phyloP scores from a whole-genome alignment of 768 basidiomycete species.

The Lactarius sanguifluus region DNA sequence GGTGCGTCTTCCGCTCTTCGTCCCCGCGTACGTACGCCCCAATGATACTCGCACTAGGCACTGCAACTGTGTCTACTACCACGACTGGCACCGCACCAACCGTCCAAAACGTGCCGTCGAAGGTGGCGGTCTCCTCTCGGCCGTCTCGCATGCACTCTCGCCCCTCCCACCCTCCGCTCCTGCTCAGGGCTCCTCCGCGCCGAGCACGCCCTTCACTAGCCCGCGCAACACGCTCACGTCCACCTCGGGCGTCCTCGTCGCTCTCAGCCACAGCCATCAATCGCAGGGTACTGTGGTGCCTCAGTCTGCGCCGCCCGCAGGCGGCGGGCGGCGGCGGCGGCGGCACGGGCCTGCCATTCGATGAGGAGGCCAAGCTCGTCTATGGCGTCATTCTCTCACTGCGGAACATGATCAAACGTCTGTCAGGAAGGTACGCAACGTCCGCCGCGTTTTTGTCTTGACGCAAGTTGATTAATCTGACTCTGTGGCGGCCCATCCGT shows the following conservation, averaged over 20 bases:
- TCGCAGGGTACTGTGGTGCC: conserved; percentile 21
- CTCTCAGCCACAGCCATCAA: conserved; percentile 41
- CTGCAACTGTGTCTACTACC: conserved; percentile 91
- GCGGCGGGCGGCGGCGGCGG: neutral
- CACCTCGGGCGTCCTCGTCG: conserved; percentile 66
- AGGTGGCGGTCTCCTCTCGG: conserved; percentile 68
- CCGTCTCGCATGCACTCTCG: conserved; percentile 72
- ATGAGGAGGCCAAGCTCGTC: conserved; percentile 96
- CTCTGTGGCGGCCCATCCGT: neutral
- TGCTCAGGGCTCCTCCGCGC: conserved; percentile 38
- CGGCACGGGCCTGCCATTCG: conserved; percentile 73
- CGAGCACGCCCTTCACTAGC: conserved; percentile 44
- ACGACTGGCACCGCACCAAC: conserved; percentile 87
- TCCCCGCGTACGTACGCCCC: neutral
- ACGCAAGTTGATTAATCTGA: neutral
- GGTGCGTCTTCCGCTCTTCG: conserved; percentile 46
- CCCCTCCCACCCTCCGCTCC: conserved; percentile 32
- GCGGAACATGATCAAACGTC: conserved; percentile 92
- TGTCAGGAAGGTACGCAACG: conserved; percentile 71
- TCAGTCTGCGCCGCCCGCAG: conserved; percentile 36
- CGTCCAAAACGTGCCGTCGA: conserved; percentile 70
- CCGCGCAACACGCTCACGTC: conserved; percentile 69
- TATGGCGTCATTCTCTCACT: conserved; percentile 93
- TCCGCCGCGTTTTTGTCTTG: neutral
- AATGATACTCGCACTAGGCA: conserved; percentile 51